phyloP scores from a whole-genome alignment of 2,329 filamentous ascomycete genomes.

The Westerdykella ornata region DNA sequence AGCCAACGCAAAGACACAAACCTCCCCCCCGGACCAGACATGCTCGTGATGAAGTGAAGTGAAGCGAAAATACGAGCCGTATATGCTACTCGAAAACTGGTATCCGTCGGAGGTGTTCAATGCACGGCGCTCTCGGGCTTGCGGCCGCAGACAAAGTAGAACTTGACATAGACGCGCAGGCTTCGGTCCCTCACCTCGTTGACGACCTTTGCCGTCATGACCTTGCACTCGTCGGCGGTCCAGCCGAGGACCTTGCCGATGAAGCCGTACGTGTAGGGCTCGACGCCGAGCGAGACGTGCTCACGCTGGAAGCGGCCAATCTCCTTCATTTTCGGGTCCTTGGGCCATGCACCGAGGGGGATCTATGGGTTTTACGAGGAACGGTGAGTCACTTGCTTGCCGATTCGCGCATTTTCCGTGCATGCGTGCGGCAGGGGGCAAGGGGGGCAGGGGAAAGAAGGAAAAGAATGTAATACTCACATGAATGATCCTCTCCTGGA shows the following conservation, averaged over 20 bases:
- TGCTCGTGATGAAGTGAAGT: too few species aligned
- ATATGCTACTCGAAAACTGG: too few species aligned
- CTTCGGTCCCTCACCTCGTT: slow-evolving; percentile 26
- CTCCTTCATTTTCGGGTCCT: slow-evolving; percentile 46
- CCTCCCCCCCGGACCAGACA: too few species aligned
- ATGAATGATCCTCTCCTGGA: slow-evolving; percentile 31
- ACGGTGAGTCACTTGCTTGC: background rate
- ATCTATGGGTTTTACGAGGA: slow-evolving; percentile 14
- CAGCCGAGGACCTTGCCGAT: slow-evolving; percentile 33
- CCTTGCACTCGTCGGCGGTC: slow-evolving; percentile 29
- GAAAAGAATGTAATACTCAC: slow-evolving; percentile 8
- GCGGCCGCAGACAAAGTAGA: slow-evolving; percentile 30
- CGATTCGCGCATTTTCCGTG: too few species aligned
- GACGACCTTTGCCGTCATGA: slow-evolving; percentile 30
- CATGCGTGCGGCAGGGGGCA: too few species aligned
- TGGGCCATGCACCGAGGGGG: slow-evolving; percentile 40
- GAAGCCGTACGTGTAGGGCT: slow-evolving; percentile 33
- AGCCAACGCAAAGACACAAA: too few species aligned
- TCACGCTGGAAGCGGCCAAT: slow-evolving; percentile 41
- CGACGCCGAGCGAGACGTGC: slow-evolving; percentile 31
- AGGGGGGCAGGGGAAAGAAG: too few species aligned
- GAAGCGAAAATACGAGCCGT: too few species aligned
- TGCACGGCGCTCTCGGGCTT: slow-evolving; percentile 18
- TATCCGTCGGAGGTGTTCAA: slow-evolving; percentile 1
- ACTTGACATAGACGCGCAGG: slow-evolving; percentile 29